phyloP scores from a whole-genome alignment of 2,329 filamentous ascomycete species.

The Teratosphaeria zuluensis region DNA sequence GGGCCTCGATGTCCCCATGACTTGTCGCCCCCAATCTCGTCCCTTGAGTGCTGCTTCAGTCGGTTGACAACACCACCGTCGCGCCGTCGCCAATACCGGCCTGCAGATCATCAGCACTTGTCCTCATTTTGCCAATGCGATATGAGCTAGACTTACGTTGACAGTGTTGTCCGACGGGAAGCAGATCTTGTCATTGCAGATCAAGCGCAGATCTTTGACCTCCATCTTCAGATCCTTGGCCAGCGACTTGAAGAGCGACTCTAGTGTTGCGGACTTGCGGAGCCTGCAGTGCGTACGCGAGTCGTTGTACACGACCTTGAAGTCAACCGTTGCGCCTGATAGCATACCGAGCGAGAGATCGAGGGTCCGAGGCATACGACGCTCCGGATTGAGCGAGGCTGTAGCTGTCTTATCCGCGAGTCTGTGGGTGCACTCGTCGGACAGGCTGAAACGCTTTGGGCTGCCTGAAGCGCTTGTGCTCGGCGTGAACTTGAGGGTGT shows the following conservation, averaged over 20 bases:
- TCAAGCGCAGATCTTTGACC: neutral
- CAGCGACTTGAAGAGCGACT: neutral
- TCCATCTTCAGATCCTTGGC: neutral
- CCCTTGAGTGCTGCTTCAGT: too few relatives aligned
- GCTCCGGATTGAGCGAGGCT: too few relatives aligned
- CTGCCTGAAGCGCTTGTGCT: neutral
- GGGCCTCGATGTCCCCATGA: too few relatives aligned
- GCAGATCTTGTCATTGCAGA: neutral
- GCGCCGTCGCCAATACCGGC: too few relatives aligned
- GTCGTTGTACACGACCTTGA: neutral
- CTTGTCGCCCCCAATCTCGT: too few relatives aligned
- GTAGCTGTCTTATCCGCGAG: too few relatives aligned
- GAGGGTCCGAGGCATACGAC: neutral
- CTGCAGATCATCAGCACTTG: too few relatives aligned
- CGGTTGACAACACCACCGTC: too few relatives aligned
- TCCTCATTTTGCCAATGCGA: too few relatives aligned
- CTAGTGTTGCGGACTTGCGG: neutral
- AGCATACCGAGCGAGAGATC: neutral
- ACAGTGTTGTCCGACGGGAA: neutral
- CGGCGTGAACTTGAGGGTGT: neutral
- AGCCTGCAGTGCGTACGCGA: neutral
- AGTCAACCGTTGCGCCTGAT: neutral
- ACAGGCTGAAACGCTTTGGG: neutral
- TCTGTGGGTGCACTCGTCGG: too few relatives aligned
- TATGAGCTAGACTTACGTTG: too few relatives aligned